These are phyloP conservation scores for Ophiostoma sp. DNA, from an alignment of 2,329 filamentous ascomycete species.

Conservation along the genomic window DNA sequence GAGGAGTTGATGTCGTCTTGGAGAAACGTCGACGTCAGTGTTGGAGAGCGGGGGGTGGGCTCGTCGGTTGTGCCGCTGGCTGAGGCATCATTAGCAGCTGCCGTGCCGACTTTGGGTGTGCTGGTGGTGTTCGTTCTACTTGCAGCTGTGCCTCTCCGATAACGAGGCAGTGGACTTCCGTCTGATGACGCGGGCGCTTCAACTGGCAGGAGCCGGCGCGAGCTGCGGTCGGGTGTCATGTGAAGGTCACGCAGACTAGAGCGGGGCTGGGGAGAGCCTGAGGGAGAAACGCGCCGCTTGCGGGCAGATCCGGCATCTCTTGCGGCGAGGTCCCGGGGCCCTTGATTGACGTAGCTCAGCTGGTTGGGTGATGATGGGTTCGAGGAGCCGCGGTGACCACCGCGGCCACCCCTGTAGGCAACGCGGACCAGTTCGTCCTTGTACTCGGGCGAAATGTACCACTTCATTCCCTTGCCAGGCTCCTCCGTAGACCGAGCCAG, in stretches of 20 bases:
- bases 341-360: slow-evolving; percentile 56
- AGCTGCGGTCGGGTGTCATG: slow-evolving; percentile 54
- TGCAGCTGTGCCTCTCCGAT: slow-evolving; percentile 41
- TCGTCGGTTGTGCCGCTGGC: slow-evolving; percentile 19
- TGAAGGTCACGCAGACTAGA: slow-evolving; percentile 48
- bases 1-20: slow-evolving; percentile 58
- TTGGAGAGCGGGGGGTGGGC: slow-evolving; percentile 52
- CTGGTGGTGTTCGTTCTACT: slow-evolving; percentile 20
- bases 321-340: slow-evolving; percentile 50
- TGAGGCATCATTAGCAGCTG: slow-evolving; percentile 24
- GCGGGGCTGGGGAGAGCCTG: slow-evolving; percentile 51
- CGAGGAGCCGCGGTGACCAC: slow-evolving; percentile 62
- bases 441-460: slow-evolving; percentile 82
- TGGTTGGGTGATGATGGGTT: slow-evolving; percentile 63
- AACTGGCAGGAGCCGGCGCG: slow-evolving; percentile 39
- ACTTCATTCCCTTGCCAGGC: slow-evolving; percentile 98
- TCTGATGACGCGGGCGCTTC: slow-evolving; percentile 40
- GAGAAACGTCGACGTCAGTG: slow-evolving; percentile 56
- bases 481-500: slow-evolving; percentile 88
- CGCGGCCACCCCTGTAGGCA: slow-evolving; percentile 55
- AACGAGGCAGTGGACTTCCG: slow-evolving; percentile 57
- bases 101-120: slow-evolving; percentile 16
- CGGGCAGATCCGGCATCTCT: slow-evolving; percentile 48
- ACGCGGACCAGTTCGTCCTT: slow-evolving; percentile 84
- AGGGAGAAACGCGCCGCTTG: slow-evolving; percentile 53